Percentiles rank a stretch among this genome's conserved stretches.
Evolutionary conservation across 129 eudicot species (phyloP).

Genomic region (Pseudognaphalium luteoalbum): DNA sequence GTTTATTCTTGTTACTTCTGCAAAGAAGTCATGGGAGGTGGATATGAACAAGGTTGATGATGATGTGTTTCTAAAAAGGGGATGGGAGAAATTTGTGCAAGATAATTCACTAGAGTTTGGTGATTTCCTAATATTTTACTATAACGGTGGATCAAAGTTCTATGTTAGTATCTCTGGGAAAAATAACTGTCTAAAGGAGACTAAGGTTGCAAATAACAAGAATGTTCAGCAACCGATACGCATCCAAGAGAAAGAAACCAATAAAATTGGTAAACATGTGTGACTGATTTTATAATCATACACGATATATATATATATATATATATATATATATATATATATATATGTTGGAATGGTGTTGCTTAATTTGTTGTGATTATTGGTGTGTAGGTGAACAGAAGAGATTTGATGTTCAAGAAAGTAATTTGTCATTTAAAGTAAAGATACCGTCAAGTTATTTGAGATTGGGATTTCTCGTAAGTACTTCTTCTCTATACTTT

Average conservation of each 20-base stretch:
- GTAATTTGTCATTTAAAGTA: conserved; percentile 18
- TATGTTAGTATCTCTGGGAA: conserved; percentile 25
- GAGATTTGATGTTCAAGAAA: neutral
- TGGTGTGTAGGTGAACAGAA: conserved; percentile 16
- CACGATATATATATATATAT: neutral
- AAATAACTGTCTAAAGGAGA: conserved; percentile 33
- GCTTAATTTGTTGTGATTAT: conserved; percentile 1
- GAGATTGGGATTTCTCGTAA: conserved; percentile 13
- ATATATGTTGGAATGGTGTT: neutral
- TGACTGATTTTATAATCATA: neutral
- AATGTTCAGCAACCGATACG: neutral
- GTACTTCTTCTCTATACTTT: conserved; percentile 4
- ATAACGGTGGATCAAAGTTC: conserved; percentile 27
- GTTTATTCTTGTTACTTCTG: conserved; percentile 22
- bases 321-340: too few species aligned
- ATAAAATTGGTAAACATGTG: conserved; percentile 15
- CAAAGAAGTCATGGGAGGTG: conserved; percentile 38
- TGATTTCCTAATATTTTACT: conserved; percentile 40
- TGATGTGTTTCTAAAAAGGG: conserved; percentile 29
- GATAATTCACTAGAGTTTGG: conserved; percentile 39
- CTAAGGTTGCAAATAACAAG: neutral
- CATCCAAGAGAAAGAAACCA: conserved; percentile 7
- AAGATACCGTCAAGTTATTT: conserved; percentile 14
- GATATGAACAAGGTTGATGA: conserved; percentile 26
- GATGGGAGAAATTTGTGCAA: conserved; percentile 46